Evolutionary conservation across 805 yeast genomes (phyloP).

Genomic region (Scheffersomyces lignosus): DNA sequence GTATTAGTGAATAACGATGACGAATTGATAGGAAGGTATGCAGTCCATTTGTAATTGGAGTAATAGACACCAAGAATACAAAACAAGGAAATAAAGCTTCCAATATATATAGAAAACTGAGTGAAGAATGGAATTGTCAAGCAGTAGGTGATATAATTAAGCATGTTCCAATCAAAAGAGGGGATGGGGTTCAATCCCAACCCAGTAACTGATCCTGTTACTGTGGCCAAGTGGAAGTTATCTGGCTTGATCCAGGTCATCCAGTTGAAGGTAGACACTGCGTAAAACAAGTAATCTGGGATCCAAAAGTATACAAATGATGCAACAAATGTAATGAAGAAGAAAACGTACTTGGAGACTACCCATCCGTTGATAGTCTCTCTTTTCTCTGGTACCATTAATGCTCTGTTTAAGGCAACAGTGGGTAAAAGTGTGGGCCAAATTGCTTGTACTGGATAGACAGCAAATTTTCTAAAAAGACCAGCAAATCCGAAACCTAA

Average conservation of each 20-base stretch:
- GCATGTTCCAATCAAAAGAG: slow-evolving; percentile 20
- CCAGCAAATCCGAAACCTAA: slow-evolving; percentile 19
- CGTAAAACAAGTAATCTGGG: slow-evolving; percentile 43
- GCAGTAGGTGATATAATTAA: slow-evolving; percentile 22
- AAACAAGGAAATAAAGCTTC: slow-evolving; percentile 12
- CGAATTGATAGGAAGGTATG: slow-evolving; percentile 18
- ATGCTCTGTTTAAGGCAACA: slow-evolving; percentile 49
- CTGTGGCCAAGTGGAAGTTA: slow-evolving; percentile 45
- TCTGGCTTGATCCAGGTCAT: slow-evolving; percentile 57
- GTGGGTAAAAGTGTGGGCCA: slow-evolving; percentile 36
- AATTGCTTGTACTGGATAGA: slow-evolving; percentile 13
- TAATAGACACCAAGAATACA: slow-evolving; percentile 17
- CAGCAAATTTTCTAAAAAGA: slow-evolving; percentile 14
- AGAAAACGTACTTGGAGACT: slow-evolving; percentile 31
- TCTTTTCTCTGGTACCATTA: slow-evolving; percentile 31
- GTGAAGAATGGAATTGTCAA: slow-evolving; percentile 48
- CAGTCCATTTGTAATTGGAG: slow-evolving; percentile 18
- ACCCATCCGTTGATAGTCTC: slow-evolving; percentile 20
- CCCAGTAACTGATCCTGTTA: slow-evolving; percentile 50
- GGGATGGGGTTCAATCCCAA: slow-evolving; percentile 55
- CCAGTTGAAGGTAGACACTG: slow-evolving; percentile 52
- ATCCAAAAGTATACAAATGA: slow-evolving; percentile 48
- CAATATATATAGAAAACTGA: slow-evolving; percentile 12
- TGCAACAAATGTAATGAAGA: slow-evolving; percentile 17
- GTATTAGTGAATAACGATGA: slow-evolving; percentile 19